These are phyloP conservation scores for Pichia heedii DNA, from an alignment of 805 yeast species.

Conservation along the genomic window DNA sequence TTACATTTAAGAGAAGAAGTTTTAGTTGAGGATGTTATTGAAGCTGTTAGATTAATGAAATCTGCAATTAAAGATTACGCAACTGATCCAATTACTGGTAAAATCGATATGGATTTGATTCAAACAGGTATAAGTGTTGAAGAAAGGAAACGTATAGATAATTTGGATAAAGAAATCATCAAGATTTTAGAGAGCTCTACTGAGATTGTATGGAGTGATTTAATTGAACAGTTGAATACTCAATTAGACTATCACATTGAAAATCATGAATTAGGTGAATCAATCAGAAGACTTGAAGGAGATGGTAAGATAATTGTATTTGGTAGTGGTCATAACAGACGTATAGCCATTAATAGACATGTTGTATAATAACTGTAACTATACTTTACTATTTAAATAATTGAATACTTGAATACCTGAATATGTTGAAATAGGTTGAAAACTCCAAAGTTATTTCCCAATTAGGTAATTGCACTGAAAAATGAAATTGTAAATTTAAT, in stretches of 20 bases:
- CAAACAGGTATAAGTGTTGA: conserved; percentile 93
- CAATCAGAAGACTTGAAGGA: conserved; percentile 54
- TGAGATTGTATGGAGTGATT: conserved; percentile 47
- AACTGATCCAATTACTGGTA: conserved; percentile 93
- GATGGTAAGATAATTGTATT: conserved; percentile 61
- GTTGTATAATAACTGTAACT: conserved; percentile 5
- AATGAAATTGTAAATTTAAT: background rate
- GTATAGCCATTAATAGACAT: conserved; percentile 31
- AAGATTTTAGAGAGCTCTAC: conserved; percentile 42
- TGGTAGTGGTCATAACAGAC: conserved; percentile 67
- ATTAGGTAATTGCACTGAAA: too few relatives aligned
- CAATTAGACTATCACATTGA: conserved; percentile 37
- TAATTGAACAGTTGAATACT: conserved; percentile 47
- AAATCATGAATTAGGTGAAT: conserved; percentile 59
- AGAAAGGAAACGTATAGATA: conserved; percentile 71
- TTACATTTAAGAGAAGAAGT: conserved; percentile 75
- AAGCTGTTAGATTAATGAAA: conserved; percentile 86
- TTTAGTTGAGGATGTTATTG: conserved; percentile 73
- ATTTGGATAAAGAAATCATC: conserved; percentile 53
- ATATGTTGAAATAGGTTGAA: too few relatives aligned
- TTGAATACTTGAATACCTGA: too few relatives aligned
- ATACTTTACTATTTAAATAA: too few relatives aligned
- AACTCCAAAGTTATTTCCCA: background rate
- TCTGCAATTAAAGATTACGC: conserved; percentile 97
- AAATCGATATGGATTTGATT: conserved; percentile 94